Evolutionary conservation across 2,329 filamentous ascomycete species (phyloP).

Genomic region (Cladophialophora yegresii): DNA sequence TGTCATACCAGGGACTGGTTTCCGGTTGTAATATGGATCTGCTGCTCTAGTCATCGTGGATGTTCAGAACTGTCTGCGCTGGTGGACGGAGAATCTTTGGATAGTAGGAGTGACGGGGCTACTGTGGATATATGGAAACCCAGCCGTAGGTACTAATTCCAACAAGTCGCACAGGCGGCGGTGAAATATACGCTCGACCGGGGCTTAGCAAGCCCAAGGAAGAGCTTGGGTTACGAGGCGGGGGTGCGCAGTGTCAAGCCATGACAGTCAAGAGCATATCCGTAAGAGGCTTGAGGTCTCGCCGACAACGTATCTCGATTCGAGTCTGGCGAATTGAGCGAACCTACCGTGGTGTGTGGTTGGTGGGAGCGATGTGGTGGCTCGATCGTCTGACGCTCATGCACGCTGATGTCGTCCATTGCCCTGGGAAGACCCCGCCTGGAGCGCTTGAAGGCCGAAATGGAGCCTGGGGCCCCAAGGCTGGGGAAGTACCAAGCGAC

Average conservation of each 20-base stretch:
- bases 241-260: conserved; percentile 7
- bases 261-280: background rate
- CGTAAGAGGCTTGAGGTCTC: conserved; percentile 14
- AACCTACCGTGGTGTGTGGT: conserved; percentile 7
- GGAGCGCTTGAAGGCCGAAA: background rate
- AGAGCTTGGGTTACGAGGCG: conserved; percentile 12
- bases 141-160: background rate
- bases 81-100: background rate
- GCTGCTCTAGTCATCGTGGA: conserved; percentile 24
- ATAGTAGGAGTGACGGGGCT: background rate
- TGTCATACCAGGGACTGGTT: conserved; percentile 34
- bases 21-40: conserved; percentile 37
- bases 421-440: conserved; percentile 2
- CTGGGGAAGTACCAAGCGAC: conserved; percentile 25
- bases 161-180: background rate
- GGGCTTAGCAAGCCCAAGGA: background rate
- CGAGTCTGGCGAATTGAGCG: conserved; percentile 3
- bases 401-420: conserved; percentile 13
- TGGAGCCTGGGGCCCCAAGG: conserved; percentile 1
- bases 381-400: conserved; percentile 12
- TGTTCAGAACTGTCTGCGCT: background rate
- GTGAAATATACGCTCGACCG: conserved; percentile 3
- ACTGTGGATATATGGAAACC: conserved; percentile 2
- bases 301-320: conserved; percentile 4
- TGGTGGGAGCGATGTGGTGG: conserved; percentile 7